These are phyloP conservation scores for Cupressus sempervirens DNA, from an alignment of 75 land plant species.

Conservation along the genomic window DNA sequence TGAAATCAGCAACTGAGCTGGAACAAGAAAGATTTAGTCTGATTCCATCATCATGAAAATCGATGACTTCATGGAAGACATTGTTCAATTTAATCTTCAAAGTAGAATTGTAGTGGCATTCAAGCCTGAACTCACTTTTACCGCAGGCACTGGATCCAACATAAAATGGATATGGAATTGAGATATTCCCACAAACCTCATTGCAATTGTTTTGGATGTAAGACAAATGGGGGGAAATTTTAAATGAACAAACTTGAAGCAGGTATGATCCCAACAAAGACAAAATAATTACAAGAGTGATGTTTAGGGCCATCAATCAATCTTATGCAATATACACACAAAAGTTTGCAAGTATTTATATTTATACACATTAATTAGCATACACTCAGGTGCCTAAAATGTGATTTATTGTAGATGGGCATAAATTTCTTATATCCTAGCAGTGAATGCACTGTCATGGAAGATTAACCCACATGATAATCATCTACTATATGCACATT, in stretches of 20 bases:
- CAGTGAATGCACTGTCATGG: too few relatives aligned
- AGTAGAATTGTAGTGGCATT: background rate
- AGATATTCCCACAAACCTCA: background rate
- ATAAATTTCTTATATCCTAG: too few relatives aligned
- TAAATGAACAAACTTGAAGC: background rate
- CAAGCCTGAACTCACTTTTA: background rate
- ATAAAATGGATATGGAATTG: constrained; percentile 16
- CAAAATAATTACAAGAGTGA: background rate
- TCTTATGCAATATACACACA: background rate
- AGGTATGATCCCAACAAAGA: background rate
- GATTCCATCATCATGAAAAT: background rate
- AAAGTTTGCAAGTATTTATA: background rate
- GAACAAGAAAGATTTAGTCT: background rate
- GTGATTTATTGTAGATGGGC: too few relatives aligned
- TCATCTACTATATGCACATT: too few relatives aligned
- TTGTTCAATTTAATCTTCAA: constrained; percentile 1
- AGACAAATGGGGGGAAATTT: background rate
- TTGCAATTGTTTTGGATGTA: background rate
- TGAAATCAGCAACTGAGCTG: background rate
- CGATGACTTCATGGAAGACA: background rate
- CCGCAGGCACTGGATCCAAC: background rate
- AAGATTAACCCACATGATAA: too few relatives aligned
- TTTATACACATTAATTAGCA: too few relatives aligned
- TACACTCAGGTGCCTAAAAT: too few relatives aligned
- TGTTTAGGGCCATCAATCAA: background rate